Evolutionary conservation across 768 basidiomycete species (phyloP).

Genomic region (Porphyrellus cyaneotinctus): DNA sequence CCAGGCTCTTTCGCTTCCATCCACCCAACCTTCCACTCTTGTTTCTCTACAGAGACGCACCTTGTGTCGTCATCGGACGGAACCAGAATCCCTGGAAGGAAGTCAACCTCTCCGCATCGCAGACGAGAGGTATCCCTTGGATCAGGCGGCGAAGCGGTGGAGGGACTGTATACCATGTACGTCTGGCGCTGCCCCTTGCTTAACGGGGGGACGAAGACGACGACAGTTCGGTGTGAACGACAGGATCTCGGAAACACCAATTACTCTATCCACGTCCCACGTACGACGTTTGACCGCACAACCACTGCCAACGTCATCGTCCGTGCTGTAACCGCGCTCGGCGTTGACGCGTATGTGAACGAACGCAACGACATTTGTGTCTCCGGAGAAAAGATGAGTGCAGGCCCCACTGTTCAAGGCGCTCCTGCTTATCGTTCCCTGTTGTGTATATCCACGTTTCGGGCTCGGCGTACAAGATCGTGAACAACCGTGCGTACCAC

Average conservation of each 20-base stretch:
- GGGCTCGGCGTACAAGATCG: slow-evolving; percentile 96
- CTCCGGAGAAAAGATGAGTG: slow-evolving; percentile 82
- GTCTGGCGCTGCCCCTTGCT: slow-evolving; percentile 22
- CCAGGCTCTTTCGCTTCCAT: slow-evolving; percentile 78
- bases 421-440: slow-evolving; percentile 1
- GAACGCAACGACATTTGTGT: slow-evolving; percentile 91
- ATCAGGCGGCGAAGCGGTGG: slow-evolving; percentile 88
- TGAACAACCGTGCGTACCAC: slow-evolving; percentile 87
- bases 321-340: slow-evolving; percentile 71
- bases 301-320: slow-evolving; percentile 75
- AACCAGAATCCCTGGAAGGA: slow-evolving; percentile 99
- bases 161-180: slow-evolving; percentile 93
- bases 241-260: slow-evolving; percentile 98
- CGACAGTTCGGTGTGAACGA: background rate
- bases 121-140: slow-evolving; percentile 57
- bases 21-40: slow-evolving; percentile 65
- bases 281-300: slow-evolving; percentile 73
- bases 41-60: slow-evolving; percentile 80
- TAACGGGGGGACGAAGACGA: background rate
- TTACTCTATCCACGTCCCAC: slow-evolving; percentile 89
- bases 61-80: slow-evolving; percentile 90
- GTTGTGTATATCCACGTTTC: slow-evolving; percentile 62
- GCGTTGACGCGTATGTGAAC: slow-evolving; percentile 74
- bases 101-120: slow-evolving; percentile 67
- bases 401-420: background rate